phyloP scores from a whole-genome alignment of 1,139 yeast genomes.

The Scheffersomyces titani region DNA sequence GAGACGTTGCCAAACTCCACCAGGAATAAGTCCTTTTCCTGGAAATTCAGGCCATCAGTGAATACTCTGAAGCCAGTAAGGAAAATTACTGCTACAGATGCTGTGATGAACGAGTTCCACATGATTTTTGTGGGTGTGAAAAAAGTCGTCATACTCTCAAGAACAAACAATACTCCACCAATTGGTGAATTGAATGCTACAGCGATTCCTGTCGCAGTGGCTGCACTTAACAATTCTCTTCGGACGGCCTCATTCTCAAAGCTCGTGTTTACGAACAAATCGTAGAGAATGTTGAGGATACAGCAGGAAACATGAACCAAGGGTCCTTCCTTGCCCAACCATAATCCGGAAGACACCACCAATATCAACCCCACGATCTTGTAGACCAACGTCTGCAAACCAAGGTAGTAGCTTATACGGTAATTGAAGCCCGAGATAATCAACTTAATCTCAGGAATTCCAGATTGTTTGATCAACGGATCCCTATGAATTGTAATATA shows the following conservation, averaged over 20 bases:
- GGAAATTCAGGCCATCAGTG: constrained; percentile 53
- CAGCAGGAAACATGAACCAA: constrained; percentile 85
- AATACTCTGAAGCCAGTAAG: constrained; percentile 59
- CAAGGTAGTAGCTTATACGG: constrained; percentile 43
- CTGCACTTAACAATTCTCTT: constrained; percentile 74
- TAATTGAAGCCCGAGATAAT: constrained; percentile 62
- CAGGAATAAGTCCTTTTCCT: constrained; percentile 59
- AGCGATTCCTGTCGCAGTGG: constrained; percentile 91
- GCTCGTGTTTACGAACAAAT: constrained; percentile 39
- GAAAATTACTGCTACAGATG: constrained; percentile 71
- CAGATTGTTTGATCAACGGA: constrained; percentile 57
- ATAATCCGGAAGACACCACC: constrained; percentile 79
- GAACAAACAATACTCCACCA: constrained; percentile 87
- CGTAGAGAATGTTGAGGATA: constrained; percentile 37
- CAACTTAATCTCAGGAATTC: constrained; percentile 69
- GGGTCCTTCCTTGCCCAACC: constrained; percentile 95
- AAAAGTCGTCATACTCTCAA: constrained; percentile 70
- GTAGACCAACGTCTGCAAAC: constrained; percentile 44
- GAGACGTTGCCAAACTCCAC: constrained; percentile 68
- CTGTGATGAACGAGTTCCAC: constrained; percentile 83
- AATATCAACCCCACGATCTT: constrained; percentile 59
- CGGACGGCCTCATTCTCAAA: constrained; percentile 52
- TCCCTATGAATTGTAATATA: constrained; percentile 33
- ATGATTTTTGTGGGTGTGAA: constrained; percentile 63
- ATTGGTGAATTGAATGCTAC: constrained; percentile 94